Base-by-base conservation (phyloP, 305 asterid species). In the Caryopteris hybrid region DNA sequence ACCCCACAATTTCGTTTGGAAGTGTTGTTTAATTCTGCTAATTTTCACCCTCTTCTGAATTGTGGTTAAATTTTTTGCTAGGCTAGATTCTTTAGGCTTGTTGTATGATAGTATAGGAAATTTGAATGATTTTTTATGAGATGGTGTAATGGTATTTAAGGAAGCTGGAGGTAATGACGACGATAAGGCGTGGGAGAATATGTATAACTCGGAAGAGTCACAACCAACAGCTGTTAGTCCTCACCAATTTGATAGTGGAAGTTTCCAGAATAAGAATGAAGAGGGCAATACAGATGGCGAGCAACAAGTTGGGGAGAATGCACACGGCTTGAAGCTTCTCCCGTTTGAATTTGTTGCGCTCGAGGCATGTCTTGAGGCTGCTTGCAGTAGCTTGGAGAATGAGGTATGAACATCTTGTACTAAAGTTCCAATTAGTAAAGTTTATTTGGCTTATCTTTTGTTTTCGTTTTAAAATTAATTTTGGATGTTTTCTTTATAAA, bases 291-390 rank as follows among this genome's bases (percentile, higher is more conserved):
- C 52, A 0, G 85, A 79, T 34, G 72, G 68, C 61, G 83, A 82
- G 46, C 90, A 73, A 20, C 90, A 71, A 45, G 59, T 10, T 20
- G 56, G 71, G 9, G 86, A 86, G 50, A 83, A 83, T 61, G 75
- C 78, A 25, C 85, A 80, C 56, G 84, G 83, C 10, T 78, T 78
- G 12, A 88, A 85, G 87, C 83, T 81, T 64, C 91, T 90, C 45
- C 98, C 98, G 0, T 88, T 92, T 60, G 98, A 92, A 64, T 92
- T 92, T 65, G 95, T 88, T 57, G 97, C 96, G 3, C 71, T 90
- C 61, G 98, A 92, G 80, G 87, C 96, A 0, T 88, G 97, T 66
- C 96, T 92, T 29, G 95, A 92, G 81, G 94, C 89, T 61, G 94
- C 98, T 77, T 90, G 97, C 79, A 87, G 85, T 78, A 73, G 75